phyloP scores from a whole-genome alignment of 805 yeast species.

The Priceomyces melissophilus region DNA sequence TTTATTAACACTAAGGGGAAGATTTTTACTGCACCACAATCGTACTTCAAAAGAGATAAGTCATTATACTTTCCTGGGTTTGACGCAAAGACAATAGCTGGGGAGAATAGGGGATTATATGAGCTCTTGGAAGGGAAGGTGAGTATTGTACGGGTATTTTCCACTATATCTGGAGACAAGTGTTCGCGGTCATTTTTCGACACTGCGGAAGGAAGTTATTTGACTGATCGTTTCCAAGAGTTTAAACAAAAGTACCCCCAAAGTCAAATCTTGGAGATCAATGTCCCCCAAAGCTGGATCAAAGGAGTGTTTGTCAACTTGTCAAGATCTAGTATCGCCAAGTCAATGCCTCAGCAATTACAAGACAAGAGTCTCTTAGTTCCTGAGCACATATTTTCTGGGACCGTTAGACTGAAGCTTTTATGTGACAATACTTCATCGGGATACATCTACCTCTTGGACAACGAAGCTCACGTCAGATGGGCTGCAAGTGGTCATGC shows the following conservation, averaged over 20 bases:
- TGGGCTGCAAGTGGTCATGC: slow-evolving; percentile 93
- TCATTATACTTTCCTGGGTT: slow-evolving; percentile 83
- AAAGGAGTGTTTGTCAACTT: slow-evolving; percentile 61
- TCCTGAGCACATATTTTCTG: slow-evolving; percentile 56
- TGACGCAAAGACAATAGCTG: slow-evolving; percentile 49
- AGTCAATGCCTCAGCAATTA: slow-evolving; percentile 44
- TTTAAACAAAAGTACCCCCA: slow-evolving; percentile 44
- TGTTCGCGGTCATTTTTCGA: slow-evolving; percentile 62
- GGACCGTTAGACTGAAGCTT: slow-evolving; percentile 54
- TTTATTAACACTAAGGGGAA: slow-evolving; percentile 77
- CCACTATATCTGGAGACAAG: slow-evolving; percentile 67
- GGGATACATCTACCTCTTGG: slow-evolving; percentile 81
- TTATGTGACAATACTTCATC: slow-evolving; percentile 71
- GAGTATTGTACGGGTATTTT: slow-evolving; percentile 61
- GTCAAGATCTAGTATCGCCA: slow-evolving; percentile 41
- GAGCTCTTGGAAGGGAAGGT: slow-evolving; percentile 46
- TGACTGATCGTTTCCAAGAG: slow-evolving; percentile 32
- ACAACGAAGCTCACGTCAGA: slow-evolving; percentile 67
- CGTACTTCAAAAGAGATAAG: slow-evolving; percentile 68
- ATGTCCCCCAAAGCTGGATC: slow-evolving; percentile 67
- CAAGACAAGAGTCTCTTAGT: slow-evolving; percentile 61
- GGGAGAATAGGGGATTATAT: slow-evolving; percentile 34
- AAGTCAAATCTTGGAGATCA: slow-evolving; percentile 72
- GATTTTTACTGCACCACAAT: slow-evolving; percentile 77
- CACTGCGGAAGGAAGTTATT: slow-evolving; percentile 38